Evolutionary conservation across 2,329 filamentous ascomycete species (phyloP), one percentile per base, ranked within the genome.

Genomic region (Chaetothyriales sp.): DNA sequence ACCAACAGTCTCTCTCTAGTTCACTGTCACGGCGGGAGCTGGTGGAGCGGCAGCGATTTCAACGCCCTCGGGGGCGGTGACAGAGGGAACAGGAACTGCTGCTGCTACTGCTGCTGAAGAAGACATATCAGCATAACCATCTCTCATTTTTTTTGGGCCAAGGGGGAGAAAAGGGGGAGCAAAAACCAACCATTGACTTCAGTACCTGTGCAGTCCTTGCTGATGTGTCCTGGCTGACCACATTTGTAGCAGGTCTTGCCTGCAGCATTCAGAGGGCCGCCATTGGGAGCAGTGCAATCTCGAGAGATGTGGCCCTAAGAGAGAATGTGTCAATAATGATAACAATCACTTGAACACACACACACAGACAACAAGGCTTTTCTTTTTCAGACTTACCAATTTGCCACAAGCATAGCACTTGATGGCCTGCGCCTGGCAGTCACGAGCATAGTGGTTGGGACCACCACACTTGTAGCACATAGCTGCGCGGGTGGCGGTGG

Each of bases 221-320:
- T 94, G 70, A 96, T 96, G 71, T 96, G 90, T 49, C 92, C 92
- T 52, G 88, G 81, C 73, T 95, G 86, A 59, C 90, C 87, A 67
- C 92, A 98, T 69, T 89, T 84, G 75, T 98, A 98, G 80, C 92
- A 98, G 58, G 89, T 95, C 81, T 96, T 98, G 65, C 90, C 90
- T 56, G 86, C 87, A 57, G 87, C 93, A 78, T 92, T 95, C 60
- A 96, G 77, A 46, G 90, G 88, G 20, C 92, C 92, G 51, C 92
- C 92, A 68, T 96, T 96, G 57, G 92, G 90, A 55, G 90, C 87
- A 46, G 89, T 95, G 77, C 92, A 98, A 71, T 98, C 92, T 62
- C 82, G 78, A 52, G 86, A 93, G 69, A 95, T 95, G 73, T 95
- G 88, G 48, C 87, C 87, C 60, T 72, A 53, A 5, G 56, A n/a